Evolutionary conservation across 78 protist species (phyloP).

Genomic region (Dictyostelium brefeldianum): DNA sequence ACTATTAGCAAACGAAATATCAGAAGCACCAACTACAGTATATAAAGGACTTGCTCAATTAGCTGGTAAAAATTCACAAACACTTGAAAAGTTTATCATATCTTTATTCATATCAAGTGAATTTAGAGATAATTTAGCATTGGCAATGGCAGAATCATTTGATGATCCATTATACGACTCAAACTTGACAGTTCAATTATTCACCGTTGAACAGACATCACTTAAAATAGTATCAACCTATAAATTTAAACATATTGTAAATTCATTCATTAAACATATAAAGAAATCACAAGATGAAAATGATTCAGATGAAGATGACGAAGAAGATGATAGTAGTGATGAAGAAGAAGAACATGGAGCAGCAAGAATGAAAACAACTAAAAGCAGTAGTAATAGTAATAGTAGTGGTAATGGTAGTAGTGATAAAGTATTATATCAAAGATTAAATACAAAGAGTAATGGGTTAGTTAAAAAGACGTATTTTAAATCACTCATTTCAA

Average conservation of each 20-base stretch:
- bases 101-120: constrained; percentile 17
- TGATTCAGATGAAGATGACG: background rate
- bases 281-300: background rate
- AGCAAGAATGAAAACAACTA: background rate
- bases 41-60: background rate
- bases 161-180: background rate
- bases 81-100: constrained; percentile 5
- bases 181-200: constrained; percentile 17
- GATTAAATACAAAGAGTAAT: background rate
- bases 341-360: background rate
- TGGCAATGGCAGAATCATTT: constrained; percentile 13
- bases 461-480: background rate
- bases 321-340: background rate
- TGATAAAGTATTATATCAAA: background rate
- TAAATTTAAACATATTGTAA: constrained; percentile 17
- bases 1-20: background rate
- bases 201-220: constrained; percentile 15
- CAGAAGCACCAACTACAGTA: background rate
- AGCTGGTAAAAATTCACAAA: background rate
- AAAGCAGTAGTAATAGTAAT: background rate
- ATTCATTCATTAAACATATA: background rate
- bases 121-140: constrained; percentile 34
- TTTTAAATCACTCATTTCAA: background rate
- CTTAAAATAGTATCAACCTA: constrained; percentile 32
- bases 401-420: background rate